Conservation (phyloP, 1,284 basidiomycete species). For the Microbotryum violaceum region DNA sequence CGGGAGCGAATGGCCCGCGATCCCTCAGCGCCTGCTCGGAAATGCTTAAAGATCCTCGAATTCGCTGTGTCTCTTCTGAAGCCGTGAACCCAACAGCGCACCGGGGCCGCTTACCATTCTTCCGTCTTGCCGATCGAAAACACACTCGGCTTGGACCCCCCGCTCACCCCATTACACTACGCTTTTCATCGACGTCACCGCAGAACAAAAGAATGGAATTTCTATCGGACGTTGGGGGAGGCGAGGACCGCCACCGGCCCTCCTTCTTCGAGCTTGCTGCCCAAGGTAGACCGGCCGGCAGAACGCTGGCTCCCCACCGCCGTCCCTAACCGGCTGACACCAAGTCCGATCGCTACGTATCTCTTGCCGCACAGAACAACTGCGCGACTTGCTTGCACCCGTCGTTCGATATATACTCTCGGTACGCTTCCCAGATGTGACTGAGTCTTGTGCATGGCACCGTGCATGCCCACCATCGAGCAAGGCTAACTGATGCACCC, state of each 20-base stretch:
- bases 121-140: too few relatives aligned
- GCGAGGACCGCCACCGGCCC: conserved; percentile 46
- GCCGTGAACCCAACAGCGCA: too few relatives aligned
- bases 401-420: conserved; percentile 91
- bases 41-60: neutral
- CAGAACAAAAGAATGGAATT: conserved; percentile 63
- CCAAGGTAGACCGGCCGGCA: conserved; percentile 45
- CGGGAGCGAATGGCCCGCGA: neutral
- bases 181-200: too few relatives aligned
- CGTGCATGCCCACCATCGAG: neutral
- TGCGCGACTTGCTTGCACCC: conserved; percentile 84
- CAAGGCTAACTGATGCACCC: neutral
- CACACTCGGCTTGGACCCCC: too few relatives aligned
- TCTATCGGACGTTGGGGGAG: conserved; percentile 58
- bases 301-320: neutral
- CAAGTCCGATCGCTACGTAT: neutral
- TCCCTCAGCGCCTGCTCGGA: neutral
- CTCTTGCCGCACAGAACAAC: conserved; percentile 55
- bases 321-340: neutral
- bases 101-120: too few relatives aligned
- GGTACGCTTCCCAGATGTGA: conserved; percentile 44
- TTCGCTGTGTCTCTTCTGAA: too few relatives aligned
- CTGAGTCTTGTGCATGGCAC: neutral
- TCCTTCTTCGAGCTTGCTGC: conserved; percentile 93
- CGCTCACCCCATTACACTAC: too few relatives aligned